These are phyloP conservation scores for Phytophthora pluvialis DNA, from an alignment of 352 stramenopile genomes.

Conservation along the genomic window DNA sequence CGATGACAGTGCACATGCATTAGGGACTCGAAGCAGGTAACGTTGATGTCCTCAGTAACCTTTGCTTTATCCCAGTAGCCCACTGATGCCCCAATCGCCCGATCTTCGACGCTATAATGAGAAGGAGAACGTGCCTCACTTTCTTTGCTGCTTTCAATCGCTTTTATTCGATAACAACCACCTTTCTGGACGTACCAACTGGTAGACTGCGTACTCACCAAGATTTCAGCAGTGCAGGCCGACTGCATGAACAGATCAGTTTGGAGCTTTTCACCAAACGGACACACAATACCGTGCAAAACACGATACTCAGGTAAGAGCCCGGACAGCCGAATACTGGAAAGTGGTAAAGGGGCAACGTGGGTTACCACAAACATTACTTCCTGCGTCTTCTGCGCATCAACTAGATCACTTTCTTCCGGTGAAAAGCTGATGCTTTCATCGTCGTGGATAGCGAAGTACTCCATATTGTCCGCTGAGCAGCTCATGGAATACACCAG, in stretches of 20 bases:
- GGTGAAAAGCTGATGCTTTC: constrained; percentile 3
- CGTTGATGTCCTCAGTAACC: neutral
- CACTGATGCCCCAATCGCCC: constrained; percentile 15
- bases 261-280: constrained; percentile 17
- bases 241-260: constrained; percentile 15
- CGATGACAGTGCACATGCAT: neutral
- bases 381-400: constrained; percentile 6
- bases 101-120: constrained; percentile 18
- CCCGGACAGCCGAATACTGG: constrained; percentile 10
- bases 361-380: constrained; percentile 41
- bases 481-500: constrained; percentile 36
- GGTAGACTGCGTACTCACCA: constrained; percentile 32
- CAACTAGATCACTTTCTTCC: constrained; percentile 1
- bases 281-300: constrained; percentile 44
- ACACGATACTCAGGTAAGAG: constrained; percentile 42
- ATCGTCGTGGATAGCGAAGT: constrained; percentile 29
- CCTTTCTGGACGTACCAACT: constrained; percentile 48
- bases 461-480: constrained; percentile 27
- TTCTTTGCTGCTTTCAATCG: constrained; percentile 13
- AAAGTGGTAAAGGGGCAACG: constrained; percentile 30
- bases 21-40: constrained; percentile 19
- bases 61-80: constrained; percentile 18
- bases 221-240: constrained; percentile 33
- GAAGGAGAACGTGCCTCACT: neutral
- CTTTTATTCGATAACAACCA: constrained; percentile 41